A percentile compares a stretch with the other conserved stretches of the same genome.
Conservation (phyloP, 257 asterid species). For the Orobanche coerulescens region DNA sequence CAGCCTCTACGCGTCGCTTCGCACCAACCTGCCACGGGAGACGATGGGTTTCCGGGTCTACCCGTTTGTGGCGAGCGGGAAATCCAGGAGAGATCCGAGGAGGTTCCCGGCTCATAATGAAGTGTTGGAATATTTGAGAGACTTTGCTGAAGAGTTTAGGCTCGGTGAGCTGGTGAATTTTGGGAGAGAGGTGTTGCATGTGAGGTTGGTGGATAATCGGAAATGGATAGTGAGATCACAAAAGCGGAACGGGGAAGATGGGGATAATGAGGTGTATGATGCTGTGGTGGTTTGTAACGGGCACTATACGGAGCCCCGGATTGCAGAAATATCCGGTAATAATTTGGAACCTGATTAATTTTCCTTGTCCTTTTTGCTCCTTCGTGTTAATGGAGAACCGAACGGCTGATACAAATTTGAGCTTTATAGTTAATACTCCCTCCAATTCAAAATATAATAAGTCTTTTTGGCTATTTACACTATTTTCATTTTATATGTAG, state of each 20-base stretch:
- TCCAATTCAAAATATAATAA: too few relatives aligned
- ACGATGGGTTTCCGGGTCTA: conserved; percentile 73
- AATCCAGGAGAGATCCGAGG: conserved; percentile 53
- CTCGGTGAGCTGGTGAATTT: conserved; percentile 55
- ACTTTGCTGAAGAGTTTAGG: conserved; percentile 56
- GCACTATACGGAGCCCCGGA: conserved; percentile 76
- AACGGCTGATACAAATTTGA: neutral
- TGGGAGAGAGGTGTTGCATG: conserved; percentile 60
- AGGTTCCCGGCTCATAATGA: conserved; percentile 82
- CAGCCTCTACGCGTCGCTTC: conserved; percentile 78
- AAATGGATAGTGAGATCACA: conserved; percentile 61
- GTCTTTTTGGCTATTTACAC: too few relatives aligned
- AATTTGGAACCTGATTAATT: neutral
- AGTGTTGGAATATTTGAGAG: conserved; percentile 64
- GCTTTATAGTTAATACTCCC: neutral
- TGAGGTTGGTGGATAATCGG: conserved; percentile 42
- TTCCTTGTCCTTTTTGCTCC: neutral
- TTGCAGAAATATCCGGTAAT: conserved; percentile 74
- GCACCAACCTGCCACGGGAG: conserved; percentile 83
- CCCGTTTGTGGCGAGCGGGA: conserved; percentile 51
- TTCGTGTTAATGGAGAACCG: too few relatives aligned
- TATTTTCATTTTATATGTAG: too few relatives aligned
- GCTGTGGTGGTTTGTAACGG: conserved; percentile 94
- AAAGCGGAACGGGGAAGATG: conserved; percentile 28
- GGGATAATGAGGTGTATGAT: conserved; percentile 49